Evolutionary conservation across 495 filamentous ascomycete genomes (phyloP).

Genomic region (Beverwykella pulmonaria): DNA sequence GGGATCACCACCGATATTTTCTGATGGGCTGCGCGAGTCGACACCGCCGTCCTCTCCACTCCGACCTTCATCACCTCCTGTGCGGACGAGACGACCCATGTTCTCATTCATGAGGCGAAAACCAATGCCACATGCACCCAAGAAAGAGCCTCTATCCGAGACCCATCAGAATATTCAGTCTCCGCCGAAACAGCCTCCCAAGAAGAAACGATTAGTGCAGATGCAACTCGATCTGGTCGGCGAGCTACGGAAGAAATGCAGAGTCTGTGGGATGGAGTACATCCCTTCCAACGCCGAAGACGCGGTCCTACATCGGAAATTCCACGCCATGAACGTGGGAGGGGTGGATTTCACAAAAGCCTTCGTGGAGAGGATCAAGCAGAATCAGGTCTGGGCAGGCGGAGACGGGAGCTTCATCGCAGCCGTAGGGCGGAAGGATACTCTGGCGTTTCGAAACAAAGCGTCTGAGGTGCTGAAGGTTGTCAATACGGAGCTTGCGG

Average conservation of each 20-base stretch:
- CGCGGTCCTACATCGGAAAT: constrained; percentile 65
- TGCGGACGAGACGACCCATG: constrained; percentile 18
- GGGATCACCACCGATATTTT: constrained; percentile 13
- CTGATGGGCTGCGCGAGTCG: constrained; percentile 22
- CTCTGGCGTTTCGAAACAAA: constrained; percentile 57
- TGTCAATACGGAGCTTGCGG: constrained; percentile 67
- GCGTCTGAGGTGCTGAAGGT: constrained; percentile 66
- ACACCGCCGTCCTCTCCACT: constrained; percentile 32
- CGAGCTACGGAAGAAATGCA: constrained; percentile 62
- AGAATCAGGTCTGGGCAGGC: constrained; percentile 39
- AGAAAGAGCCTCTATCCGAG: constrained; percentile 25
- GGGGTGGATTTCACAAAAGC: constrained; percentile 66
- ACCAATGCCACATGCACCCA: not conserved
- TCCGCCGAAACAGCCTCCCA: not conserved
- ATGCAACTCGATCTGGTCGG: constrained; percentile 69
- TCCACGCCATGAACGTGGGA: constrained; percentile 66
- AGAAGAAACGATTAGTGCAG: constrained; percentile 55
- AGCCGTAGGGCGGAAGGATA: constrained; percentile 59
- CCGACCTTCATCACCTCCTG: constrained; percentile 1
- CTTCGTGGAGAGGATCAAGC: constrained; percentile 51
- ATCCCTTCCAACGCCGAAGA: constrained; percentile 68
- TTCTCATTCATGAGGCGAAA: constrained; percentile 32
- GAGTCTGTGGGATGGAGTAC: constrained; percentile 71
- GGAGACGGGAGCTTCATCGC: constrained; percentile 59
- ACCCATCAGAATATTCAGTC: constrained; percentile 23